These are phyloP conservation scores for Globisporangium paddicum DNA, from an alignment of 352 stramenopile species.

Conservation along the genomic window DNA sequence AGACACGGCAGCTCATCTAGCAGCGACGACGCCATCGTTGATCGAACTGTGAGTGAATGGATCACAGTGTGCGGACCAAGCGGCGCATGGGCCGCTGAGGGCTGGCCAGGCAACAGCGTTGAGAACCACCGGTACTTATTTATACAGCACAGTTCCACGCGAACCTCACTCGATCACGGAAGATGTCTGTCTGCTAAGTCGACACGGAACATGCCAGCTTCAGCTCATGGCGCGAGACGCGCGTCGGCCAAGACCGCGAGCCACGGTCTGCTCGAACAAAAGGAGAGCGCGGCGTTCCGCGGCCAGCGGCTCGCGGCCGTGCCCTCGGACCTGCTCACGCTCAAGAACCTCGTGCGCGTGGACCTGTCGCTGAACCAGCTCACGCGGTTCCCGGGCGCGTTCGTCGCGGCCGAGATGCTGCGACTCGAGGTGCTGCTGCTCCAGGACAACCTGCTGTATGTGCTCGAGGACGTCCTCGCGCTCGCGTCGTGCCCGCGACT, in stretches of 20 bases:
- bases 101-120: neutral
- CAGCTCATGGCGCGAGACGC: neutral
- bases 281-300: constrained; percentile 33
- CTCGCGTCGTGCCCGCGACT: constrained; percentile 39
- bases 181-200: too few species aligned
- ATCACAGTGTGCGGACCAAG: neutral
- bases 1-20: constrained; percentile 63
- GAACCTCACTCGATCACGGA: too few species aligned
- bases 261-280: constrained; percentile 19
- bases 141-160: neutral
- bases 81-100: neutral
- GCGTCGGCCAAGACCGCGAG: neutral
- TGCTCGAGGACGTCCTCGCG: constrained; percentile 60
- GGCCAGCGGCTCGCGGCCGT: constrained; percentile 26
- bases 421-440: constrained; percentile 49
- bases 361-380: constrained; percentile 63
- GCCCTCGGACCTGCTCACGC: constrained; percentile 42
- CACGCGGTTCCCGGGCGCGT: constrained; percentile 46
- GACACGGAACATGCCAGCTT: neutral
- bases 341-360: constrained; percentile 44
- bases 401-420: constrained; percentile 35
- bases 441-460: constrained; percentile 48
- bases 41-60: neutral
- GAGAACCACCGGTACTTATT: constrained; percentile 4
- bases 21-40: constrained; percentile 41